Base-by-base conservation (phyloP, 2,329 filamentous ascomycete species). In the Fusarium algeriense region DNA sequence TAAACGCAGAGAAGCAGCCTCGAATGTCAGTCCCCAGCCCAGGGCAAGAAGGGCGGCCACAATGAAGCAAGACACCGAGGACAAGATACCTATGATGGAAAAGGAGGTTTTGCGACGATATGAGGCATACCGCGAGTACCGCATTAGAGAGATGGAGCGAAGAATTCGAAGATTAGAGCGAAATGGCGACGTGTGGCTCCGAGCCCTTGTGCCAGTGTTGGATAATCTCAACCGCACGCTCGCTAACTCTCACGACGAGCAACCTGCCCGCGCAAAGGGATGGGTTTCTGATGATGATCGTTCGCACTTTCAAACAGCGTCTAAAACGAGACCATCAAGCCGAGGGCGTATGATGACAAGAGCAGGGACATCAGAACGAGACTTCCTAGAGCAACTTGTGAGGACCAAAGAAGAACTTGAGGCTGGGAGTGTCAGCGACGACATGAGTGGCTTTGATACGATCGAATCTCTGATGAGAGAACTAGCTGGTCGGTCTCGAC, bases 401-500 rank as follows among this genome's bases (percentile, higher is more conserved):
- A 40, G 72, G 67, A 60, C 75, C 59, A 59, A 71, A 52, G 59
- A 76, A 49, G 74, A 78, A 64, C 53, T 78, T 59, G 64, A 75
- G 62, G 67, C 67, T 34, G 69, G 73, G 53, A 74, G 68, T 43
- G 73, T 68, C 32, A 76, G 75, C 56, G 77, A 79, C 28, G 78
- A 80, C 20, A 69, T 73, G 63, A 81, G 77, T 50, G 80, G 82
- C 8, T 71, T 84, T 60, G 82, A 81, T 30, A 76, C 79, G 7
- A 79, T 85, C 26, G 83, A 85, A 75, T 82, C 83, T 12, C 68
- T 85, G 49, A 85, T 85, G 81, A 78, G 81, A 59, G 83, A 85
- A 74, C 73, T 85, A 45, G 81, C 80, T 43, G 78, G 76, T 53
- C 73, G 72, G 49, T 77, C 78, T 35, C 67, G 76, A 66, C 61